Conservation (phyloP, 257 asterid genomes). For the Ligustrum vulgare region DNA sequence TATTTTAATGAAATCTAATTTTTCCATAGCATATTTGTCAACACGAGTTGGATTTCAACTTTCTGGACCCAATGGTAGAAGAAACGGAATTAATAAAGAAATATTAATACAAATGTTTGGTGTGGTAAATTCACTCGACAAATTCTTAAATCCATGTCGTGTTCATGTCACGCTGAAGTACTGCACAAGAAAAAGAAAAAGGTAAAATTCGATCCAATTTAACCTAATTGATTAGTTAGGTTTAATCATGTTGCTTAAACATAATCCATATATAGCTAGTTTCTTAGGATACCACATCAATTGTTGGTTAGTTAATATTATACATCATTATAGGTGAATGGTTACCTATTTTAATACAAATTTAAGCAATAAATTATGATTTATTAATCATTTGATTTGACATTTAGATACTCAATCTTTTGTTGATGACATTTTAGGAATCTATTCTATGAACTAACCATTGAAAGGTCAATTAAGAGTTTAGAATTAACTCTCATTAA, state of each 20-base stretch:
- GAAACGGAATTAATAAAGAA: constrained; percentile 30
- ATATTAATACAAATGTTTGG: constrained; percentile 44
- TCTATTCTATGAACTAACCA: constrained; percentile 20
- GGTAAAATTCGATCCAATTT: background rate
- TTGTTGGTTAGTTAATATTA: constrained; percentile 53
- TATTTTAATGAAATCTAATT: constrained; percentile 24
- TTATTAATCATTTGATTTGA: constrained; percentile 30
- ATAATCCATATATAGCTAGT: constrained; percentile 41
- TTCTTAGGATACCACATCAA: constrained; percentile 49
- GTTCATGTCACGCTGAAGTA: background rate
- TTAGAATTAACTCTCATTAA: background rate
- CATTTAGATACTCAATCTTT: constrained; percentile 16
- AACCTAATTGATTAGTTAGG: background rate
- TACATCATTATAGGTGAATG: constrained; percentile 77
- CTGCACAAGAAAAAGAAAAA: background rate
- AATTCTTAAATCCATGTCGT: background rate
- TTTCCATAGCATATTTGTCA: constrained; percentile 10
- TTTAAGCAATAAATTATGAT: constrained; percentile 33
- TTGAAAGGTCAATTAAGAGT: constrained; percentile 20
- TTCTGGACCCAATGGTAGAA: constrained; percentile 60
- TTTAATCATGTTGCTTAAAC: constrained; percentile 46
- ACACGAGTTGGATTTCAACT: constrained; percentile 51
- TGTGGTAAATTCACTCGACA: constrained; percentile 19
- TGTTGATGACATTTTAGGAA: constrained; percentile 25
- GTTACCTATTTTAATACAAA: constrained; percentile 42